These are phyloP conservation scores for Spiraea crenata DNA, from an alignment of 331 rosid genomes.

Conservation along the genomic window DNA sequence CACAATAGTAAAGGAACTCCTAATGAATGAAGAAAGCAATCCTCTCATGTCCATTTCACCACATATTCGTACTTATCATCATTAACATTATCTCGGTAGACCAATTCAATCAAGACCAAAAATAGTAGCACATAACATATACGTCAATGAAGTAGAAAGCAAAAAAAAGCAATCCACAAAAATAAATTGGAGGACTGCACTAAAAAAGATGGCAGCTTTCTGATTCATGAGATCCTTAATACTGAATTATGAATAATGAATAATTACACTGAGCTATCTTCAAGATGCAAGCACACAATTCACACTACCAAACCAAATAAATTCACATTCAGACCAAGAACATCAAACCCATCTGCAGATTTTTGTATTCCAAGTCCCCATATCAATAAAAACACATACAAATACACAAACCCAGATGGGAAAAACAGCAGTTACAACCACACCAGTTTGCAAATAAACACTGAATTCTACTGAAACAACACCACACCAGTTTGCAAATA, in stretches of 20 bases:
- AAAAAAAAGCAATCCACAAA: background rate
- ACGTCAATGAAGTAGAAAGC: background rate
- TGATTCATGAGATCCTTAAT: background rate
- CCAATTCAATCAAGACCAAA: background rate
- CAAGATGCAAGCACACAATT: background rate
- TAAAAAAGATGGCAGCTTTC: background rate
- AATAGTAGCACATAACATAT: background rate
- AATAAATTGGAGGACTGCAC: background rate
- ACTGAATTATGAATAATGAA: background rate
- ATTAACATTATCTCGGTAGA: background rate
- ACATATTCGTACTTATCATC: background rate
- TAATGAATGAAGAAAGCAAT: background rate
- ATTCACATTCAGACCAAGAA: background rate
- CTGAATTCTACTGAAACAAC: background rate
- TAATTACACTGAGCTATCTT: background rate
- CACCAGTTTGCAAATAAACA: no score
- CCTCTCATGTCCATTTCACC: background rate
- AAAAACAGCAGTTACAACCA: background rate
- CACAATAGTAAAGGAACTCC: background rate
- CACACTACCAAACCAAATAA: background rate
- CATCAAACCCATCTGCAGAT: background rate
- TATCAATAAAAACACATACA: constrained; percentile 1
- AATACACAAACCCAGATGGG: background rate
- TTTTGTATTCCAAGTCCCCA: background rate
- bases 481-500: no score